Base-by-base conservation (phyloP, 306 rosid genomes). In the Cucurbita argyrosperma region DNA sequence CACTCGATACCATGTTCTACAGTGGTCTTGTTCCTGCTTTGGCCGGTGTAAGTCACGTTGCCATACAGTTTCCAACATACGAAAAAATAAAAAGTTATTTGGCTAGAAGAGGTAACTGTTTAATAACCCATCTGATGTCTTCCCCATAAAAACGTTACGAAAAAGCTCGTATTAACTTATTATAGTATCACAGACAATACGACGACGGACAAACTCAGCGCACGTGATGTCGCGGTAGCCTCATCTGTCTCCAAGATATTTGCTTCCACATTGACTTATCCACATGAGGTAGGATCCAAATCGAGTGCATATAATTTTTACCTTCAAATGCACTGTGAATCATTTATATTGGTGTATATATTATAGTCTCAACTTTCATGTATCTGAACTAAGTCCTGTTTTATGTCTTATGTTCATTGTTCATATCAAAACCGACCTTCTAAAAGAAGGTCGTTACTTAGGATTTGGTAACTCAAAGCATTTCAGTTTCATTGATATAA, bases 1-100 rank as follows among this genome's bases (percentile, higher is more conserved):
- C 58, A 50, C 13, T 69, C 16, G 16, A 38, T 71, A 78, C 37
- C 62, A 21, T 73, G 53, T 16, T 81, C 51, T 80, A 76, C 87
- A 87, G 97, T 80, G 97, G 97, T 74, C 90, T 91, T 73, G 87
- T 91, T 47, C 97, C 97, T 84, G 97, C 97, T 78, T 79, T 91
- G 83, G 96, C 88, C 70, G 97, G 97, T 85, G 71, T 91, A 59
- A 91, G 96, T 83, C 97, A 91, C 75, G 97, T 91, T 47, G 96
- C 97, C 55, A 88, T 91, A 79, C 97, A 91, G 77, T 91, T 91
- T 80, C 96, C 97, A 12, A 82, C 89, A 23, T 91, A 91, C 6
- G 97, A 91, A 83, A 85, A 76, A 66, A 88, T 91, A 80, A 91
- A 91, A 80, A 60, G 54, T 12, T 83, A 91, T 77, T 78, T 91